These are phyloP conservation scores for Gastrolobium bilobum DNA, from an alignment of 306 rosid genomes.

Conservation along the genomic window DNA sequence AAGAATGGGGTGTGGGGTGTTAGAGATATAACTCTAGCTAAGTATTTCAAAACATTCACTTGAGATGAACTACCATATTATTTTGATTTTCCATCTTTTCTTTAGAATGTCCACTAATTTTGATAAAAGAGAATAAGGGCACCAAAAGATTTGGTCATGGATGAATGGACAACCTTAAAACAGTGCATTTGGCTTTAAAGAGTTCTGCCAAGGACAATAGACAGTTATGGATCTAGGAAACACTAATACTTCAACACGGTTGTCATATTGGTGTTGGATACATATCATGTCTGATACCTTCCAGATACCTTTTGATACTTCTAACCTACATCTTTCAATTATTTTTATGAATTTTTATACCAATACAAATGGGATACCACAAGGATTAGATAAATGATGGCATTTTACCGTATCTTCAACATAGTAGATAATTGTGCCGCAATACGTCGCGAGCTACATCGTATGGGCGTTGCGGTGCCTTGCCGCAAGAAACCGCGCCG, in stretches of 20 bases:
- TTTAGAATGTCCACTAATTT: neutral
- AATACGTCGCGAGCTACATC: too few relatives aligned
- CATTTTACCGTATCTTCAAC: neutral
- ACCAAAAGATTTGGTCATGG: conserved; percentile 8
- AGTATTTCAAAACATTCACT: conserved; percentile 9
- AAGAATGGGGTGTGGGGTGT: neutral
- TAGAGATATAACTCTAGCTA: neutral
- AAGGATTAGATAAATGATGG: neutral
- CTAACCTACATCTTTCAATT: neutral
- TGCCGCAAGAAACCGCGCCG: too few relatives aligned
- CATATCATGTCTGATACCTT: neutral
- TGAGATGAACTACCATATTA: conserved; percentile 16
- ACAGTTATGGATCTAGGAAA: neutral
- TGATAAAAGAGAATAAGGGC: conserved; percentile 21
- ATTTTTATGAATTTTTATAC: neutral
- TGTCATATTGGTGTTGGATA: neutral
- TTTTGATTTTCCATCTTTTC: neutral
- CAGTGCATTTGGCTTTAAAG: neutral
- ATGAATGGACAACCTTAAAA: conserved; percentile 5
- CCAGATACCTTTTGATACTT: neutral
- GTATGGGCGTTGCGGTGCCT: too few relatives aligned
- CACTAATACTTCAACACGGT: conserved; percentile 14
- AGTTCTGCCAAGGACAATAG: neutral
- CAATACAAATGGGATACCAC: neutral
- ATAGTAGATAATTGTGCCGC: too few relatives aligned